phyloP scores from a whole-genome alignment of 306 rosid genomes.

The Acacia acuminata region DNA sequence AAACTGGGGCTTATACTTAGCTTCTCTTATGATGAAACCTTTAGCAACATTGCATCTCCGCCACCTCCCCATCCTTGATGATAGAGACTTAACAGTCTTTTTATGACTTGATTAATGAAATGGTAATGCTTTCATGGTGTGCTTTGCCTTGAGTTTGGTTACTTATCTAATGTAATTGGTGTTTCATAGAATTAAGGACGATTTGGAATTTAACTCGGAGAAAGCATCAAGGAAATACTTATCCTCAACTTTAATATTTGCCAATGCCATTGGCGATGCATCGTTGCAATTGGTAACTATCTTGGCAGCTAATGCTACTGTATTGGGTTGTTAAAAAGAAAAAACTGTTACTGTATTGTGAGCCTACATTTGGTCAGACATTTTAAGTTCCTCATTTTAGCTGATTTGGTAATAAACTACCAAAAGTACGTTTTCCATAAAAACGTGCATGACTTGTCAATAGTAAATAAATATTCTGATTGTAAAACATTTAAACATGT shows the following conservation, averaged over 20 bases:
- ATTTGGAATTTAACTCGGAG: background rate
- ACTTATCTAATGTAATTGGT: background rate
- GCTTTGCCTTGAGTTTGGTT: background rate
- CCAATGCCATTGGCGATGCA: background rate
- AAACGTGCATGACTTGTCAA: background rate
- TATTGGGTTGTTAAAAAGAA: background rate
- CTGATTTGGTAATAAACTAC: background rate
- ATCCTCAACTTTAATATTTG: background rate
- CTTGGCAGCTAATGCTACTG: background rate
- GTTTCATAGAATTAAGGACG: background rate
- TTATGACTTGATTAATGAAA: background rate
- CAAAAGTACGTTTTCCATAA: background rate
- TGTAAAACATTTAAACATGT: background rate
- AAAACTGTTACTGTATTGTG: background rate
- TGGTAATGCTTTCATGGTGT: conserved; percentile 5
- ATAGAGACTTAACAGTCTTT: background rate
- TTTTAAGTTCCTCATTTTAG: background rate
- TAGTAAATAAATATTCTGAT: background rate
- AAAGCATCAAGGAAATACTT: background rate
- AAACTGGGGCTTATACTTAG: background rate
- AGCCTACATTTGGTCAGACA: background rate
- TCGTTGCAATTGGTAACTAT: background rate
- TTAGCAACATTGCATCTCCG: background rate
- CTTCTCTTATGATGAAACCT: background rate
- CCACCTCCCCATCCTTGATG: background rate